Percentiles rank a stretch among this genome's conserved stretches.
phyloP scores from a whole-genome alignment of 2,329 filamentous ascomycete genomes.

The Orbilia blumenaviensis region DNA sequence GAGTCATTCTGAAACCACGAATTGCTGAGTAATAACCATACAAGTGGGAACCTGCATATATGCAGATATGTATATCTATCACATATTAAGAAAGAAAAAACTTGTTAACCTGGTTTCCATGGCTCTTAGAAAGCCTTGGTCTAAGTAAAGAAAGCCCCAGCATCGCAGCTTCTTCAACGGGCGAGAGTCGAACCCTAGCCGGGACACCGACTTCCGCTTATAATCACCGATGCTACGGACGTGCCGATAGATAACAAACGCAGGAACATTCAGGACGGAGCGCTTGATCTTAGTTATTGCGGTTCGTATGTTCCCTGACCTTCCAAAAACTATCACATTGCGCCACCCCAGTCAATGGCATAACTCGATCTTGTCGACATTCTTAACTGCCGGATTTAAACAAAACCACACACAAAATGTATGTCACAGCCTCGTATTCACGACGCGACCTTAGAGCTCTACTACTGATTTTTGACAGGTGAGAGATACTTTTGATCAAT shows the following conservation, averaged over 20 bases:
- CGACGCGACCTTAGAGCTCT: neutral
- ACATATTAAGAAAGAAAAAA: too few species aligned
- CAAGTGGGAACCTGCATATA: too few species aligned
- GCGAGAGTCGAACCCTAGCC: neutral
- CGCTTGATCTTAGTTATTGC: neutral
- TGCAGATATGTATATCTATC: too few species aligned
- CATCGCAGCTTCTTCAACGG: neutral
- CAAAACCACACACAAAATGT: neutral
- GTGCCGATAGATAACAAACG: neutral
- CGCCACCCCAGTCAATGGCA: neutral
- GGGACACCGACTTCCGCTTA: neutral
- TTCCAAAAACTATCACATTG: neutral
- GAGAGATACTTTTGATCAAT: neutral
- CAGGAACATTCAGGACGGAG: constrained; percentile 10
- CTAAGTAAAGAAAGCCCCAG: neutral
- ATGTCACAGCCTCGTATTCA: constrained; percentile 16
- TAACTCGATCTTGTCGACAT: neutral
- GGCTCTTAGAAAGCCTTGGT: too few species aligned
- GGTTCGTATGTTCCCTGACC: constrained; percentile 1
- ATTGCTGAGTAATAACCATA: too few species aligned
- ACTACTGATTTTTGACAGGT: neutral
- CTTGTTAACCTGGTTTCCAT: neutral
- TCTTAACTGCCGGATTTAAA: constrained; percentile 20
- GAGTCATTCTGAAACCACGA: neutral
- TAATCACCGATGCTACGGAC: neutral